Conservation (phyloP, 805 yeast genomes). For the Kuraishia piskuri region DNA sequence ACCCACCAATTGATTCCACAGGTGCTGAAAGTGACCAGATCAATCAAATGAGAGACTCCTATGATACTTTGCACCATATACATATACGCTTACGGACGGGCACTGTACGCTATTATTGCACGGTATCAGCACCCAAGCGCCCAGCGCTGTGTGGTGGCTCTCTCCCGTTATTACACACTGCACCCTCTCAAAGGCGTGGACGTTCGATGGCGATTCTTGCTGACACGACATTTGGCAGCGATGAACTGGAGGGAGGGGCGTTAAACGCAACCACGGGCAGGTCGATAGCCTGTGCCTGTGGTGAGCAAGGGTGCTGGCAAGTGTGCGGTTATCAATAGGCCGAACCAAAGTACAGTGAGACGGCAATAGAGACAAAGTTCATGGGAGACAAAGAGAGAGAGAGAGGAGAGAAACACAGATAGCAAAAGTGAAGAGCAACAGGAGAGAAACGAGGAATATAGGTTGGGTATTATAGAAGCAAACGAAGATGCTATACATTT, state of each 20-base stretch:
- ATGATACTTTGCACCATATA: background rate
- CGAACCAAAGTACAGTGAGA: no score
- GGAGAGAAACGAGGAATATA: background rate
- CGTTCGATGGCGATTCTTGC: background rate
- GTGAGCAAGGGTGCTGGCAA: background rate
- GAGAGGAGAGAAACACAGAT: background rate
- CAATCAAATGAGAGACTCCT: background rate
- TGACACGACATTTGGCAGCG: background rate
- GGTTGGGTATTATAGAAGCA: no score
- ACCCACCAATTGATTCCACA: background rate
- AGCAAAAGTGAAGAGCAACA: background rate
- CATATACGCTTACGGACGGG: background rate
- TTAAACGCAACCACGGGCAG: background rate
- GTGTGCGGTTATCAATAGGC: no score
- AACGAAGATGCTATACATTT: no score
- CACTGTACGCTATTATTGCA: no score
- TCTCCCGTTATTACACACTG: background rate
- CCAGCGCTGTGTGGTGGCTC: background rate
- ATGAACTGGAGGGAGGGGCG: background rate
- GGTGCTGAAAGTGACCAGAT: background rate
- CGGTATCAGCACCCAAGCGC: background rate
- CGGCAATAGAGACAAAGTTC: no score
- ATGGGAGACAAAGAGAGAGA: background rate
- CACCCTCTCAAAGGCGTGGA: background rate
- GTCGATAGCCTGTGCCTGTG: background rate